A percentile compares a stretch with the other conserved stretches of the same genome.
Conservation (phyloP, 495 filamentous ascomycete species). For the Rhypophila decipiens region DNA sequence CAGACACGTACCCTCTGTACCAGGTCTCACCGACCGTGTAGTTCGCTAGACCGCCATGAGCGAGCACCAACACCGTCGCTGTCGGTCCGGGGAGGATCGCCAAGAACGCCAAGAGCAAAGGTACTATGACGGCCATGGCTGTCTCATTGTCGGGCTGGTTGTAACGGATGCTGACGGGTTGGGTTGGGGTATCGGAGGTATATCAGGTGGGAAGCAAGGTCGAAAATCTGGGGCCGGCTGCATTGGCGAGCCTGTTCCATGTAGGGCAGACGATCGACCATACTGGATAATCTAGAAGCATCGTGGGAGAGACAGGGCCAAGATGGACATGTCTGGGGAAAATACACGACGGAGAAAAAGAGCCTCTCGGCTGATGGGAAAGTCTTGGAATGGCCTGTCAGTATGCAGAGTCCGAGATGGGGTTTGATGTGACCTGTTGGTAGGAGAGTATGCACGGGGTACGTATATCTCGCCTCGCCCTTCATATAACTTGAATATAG, state of each 20-base stretch:
- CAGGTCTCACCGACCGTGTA: slow-evolving; percentile 44
- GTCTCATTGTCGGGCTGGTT: slow-evolving; percentile 1
- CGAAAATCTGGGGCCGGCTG: neutral
- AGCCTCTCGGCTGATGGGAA: too few species aligned
- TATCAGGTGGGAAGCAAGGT: slow-evolving; percentile 7
- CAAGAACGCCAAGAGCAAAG: slow-evolving; percentile 21
- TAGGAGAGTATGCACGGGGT: too few species aligned
- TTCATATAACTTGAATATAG: too few species aligned
- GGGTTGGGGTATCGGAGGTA: slow-evolving; percentile 2
- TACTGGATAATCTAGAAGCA: neutral
- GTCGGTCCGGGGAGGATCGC: slow-evolving; percentile 15
- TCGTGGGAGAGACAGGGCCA: slow-evolving; percentile 1
- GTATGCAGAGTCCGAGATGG: too few species aligned
- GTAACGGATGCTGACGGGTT: slow-evolving; percentile 1
- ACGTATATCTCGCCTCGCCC: too few species aligned
- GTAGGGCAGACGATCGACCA: too few species aligned
- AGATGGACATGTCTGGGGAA: too few species aligned
- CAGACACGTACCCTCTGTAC: slow-evolving; percentile 37
- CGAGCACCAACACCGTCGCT: too few species aligned
- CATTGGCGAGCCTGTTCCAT: neutral
- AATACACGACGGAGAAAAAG: too few species aligned
- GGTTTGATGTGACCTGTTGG: too few species aligned
- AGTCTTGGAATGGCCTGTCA: too few species aligned
- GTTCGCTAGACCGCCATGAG: slow-evolving; percentile 41
- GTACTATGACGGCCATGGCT: slow-evolving; percentile 8